Percentiles rank a stretch among this genome's conserved stretches.
phyloP scores from a whole-genome alignment of 805 yeast genomes.

The Candida yuanshanica region DNA sequence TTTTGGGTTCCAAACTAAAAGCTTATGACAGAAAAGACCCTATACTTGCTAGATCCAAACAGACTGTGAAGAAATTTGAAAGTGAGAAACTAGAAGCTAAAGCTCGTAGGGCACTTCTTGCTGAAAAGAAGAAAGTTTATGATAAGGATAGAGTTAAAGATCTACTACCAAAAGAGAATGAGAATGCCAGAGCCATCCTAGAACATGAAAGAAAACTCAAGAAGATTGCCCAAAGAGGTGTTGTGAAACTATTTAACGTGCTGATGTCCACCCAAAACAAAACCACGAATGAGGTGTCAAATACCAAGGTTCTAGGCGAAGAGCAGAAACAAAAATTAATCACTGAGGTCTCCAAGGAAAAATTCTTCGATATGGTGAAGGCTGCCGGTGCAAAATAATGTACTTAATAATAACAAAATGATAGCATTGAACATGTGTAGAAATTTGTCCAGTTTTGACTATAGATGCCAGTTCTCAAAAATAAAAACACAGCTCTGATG shows the following conservation, averaged over 20 bases:
- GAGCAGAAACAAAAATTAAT: constrained; percentile 53
- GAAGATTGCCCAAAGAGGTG: constrained; percentile 86
- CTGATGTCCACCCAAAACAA: constrained; percentile 70
- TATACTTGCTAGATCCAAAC: constrained; percentile 78
- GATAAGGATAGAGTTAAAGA: constrained; percentile 65
- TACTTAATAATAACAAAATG: background rate
- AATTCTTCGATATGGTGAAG: constrained; percentile 80
- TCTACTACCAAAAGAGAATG: constrained; percentile 59
- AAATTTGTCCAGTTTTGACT: background rate
- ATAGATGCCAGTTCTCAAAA: too few relatives aligned
- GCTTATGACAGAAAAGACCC: constrained; percentile 90
- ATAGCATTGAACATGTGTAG: background rate
- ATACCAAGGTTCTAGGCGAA: constrained; percentile 36
- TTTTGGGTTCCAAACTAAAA: constrained; percentile 77
- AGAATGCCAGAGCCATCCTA: constrained; percentile 48
- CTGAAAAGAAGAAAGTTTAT: constrained; percentile 64
- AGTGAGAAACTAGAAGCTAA: constrained; percentile 76
- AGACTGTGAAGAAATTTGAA: constrained; percentile 65
- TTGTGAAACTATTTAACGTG: constrained; percentile 78
- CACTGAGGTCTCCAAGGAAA: constrained; percentile 82
- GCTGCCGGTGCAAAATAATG: constrained; percentile 51
- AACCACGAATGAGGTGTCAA: constrained; percentile 45
- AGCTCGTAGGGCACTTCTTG: constrained; percentile 63
- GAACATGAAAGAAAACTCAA: constrained; percentile 66
- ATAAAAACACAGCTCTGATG: too few relatives aligned